Evolutionary conservation across 2,329 filamentous ascomycete genomes (phyloP).

Genomic region (Lasiodiplodia theobromae): DNA sequence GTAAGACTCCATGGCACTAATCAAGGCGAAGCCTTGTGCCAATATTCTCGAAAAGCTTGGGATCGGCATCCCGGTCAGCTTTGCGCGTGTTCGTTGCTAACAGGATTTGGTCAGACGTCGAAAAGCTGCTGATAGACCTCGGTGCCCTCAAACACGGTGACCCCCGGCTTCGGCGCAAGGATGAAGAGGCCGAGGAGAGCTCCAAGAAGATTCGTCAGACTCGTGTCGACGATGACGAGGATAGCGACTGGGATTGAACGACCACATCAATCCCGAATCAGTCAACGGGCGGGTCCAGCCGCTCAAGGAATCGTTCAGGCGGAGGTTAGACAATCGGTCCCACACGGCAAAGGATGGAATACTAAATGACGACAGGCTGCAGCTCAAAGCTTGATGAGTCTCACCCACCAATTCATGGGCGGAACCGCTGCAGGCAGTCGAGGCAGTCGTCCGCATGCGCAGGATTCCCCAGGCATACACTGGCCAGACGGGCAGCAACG

Average conservation of each 20-base stretch:
- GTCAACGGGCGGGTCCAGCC: neutral
- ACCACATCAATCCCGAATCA: neutral
- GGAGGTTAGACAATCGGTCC: neutral
- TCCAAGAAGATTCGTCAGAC: conserved; percentile 63
- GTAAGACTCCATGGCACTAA: conserved; percentile 32
- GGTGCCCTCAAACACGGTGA: conserved; percentile 82
- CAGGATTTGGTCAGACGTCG: conserved; percentile 64
- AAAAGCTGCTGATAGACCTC: conserved; percentile 80
- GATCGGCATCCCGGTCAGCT: neutral
- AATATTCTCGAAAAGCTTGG: neutral
- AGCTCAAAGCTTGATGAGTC: neutral
- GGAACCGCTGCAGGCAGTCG: conserved; percentile 15
- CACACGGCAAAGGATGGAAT: neutral
- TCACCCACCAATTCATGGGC: neutral
- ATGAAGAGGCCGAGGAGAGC: conserved; percentile 62
- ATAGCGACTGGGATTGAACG: conserved; percentile 66
- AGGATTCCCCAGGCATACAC: conserved; percentile 12
- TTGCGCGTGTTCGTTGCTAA: conserved; percentile 19
- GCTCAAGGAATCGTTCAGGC: neutral
- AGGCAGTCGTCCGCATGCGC: conserved; percentile 6
- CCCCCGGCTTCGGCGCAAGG: conserved; percentile 71
- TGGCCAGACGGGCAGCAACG: neutral
- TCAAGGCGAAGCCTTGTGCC: neutral
- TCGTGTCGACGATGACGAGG: conserved; percentile 55
- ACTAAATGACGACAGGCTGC: conserved; percentile 12